Conservation (phyloP, 257 asterid genomes). For the Lithospermum erythrorhizon region DNA sequence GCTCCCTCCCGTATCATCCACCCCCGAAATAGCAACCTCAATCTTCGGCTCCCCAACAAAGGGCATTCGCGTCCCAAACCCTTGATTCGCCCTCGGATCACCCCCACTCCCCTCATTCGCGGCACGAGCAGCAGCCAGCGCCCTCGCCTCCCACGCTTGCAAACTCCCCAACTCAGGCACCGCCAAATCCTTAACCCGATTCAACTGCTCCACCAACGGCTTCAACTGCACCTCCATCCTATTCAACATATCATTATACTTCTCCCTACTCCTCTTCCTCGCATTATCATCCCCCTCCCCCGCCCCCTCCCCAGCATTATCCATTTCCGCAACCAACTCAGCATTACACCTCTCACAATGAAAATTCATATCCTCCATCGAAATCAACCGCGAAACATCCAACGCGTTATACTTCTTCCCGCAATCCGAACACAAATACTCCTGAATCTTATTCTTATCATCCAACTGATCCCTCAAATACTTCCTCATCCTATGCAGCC, state of each 20-base stretch:
- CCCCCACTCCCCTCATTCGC: conserved; percentile 51
- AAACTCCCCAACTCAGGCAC: conserved; percentile 82
- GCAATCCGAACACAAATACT: conserved; percentile 84
- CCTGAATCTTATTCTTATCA: conserved; percentile 82
- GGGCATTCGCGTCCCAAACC: conserved; percentile 84
- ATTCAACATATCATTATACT: conserved; percentile 58
- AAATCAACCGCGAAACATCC: conserved; percentile 71
- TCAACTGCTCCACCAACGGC: conserved; percentile 73
- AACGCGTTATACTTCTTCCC: conserved; percentile 79
- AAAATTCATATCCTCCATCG: conserved; percentile 67
- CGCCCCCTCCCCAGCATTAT: conserved; percentile 27
- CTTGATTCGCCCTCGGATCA: conserved; percentile 48
- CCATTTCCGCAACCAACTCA: conserved; percentile 75
- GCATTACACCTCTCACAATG: conserved; percentile 91
- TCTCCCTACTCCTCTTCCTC: conserved; percentile 71
- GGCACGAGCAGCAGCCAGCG: conserved; percentile 32
- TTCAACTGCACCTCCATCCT: conserved; percentile 95
- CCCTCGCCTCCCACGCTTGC: conserved; percentile 82
- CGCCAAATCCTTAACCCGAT: conserved; percentile 79
- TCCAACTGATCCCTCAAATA: conserved; percentile 89
- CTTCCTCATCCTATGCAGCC: conserved; percentile 90
- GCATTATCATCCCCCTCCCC: conserved; percentile 28
- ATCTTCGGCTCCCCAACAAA: conserved; percentile 88
- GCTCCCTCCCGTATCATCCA: conserved; percentile 61
- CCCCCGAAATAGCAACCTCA: conserved; percentile 84